A percentile compares a stretch with the other conserved stretches of the same genome.
phyloP scores from a whole-genome alignment of 306 rosid species.

The Pyrus pyrifolia region DNA sequence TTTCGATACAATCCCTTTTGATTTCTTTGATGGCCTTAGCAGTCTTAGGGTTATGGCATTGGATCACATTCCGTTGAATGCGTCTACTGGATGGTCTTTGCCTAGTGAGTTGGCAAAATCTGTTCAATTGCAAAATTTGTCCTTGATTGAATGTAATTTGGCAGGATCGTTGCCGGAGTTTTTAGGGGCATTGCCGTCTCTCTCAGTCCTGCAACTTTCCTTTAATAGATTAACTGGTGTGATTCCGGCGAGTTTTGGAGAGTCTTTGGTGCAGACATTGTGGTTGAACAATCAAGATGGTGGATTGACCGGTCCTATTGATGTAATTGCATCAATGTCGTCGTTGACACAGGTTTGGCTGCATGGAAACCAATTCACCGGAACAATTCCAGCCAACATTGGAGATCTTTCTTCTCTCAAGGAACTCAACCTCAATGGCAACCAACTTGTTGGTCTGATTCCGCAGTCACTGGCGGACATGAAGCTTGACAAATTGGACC shows the following conservation, averaged over 20 bases:
- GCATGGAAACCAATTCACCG: slow-evolving; percentile 69
- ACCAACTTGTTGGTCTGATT: slow-evolving; percentile 55
- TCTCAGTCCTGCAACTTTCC: slow-evolving; percentile 53
- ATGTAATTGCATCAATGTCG: slow-evolving; percentile 54
- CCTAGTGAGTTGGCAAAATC: slow-evolving; percentile 58
- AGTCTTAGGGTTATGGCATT: slow-evolving; percentile 52
- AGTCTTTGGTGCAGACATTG: slow-evolving; percentile 57
- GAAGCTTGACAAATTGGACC: slow-evolving; percentile 53
- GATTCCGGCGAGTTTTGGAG: slow-evolving; percentile 50
- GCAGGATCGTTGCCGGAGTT: slow-evolving; percentile 64
- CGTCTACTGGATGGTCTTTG: slow-evolving; percentile 56
- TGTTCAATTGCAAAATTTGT: slow-evolving; percentile 52
- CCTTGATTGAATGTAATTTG: slow-evolving; percentile 50
- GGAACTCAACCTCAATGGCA: slow-evolving; percentile 67
- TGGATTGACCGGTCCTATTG: slow-evolving; percentile 56
- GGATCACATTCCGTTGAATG: slow-evolving; percentile 60
- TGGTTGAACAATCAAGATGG: slow-evolving; percentile 77
- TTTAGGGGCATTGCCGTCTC: slow-evolving; percentile 54
- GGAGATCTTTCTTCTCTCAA: slow-evolving; percentile 55
- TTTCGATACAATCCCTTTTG: slow-evolving; percentile 60
- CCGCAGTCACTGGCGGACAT: slow-evolving; percentile 50
- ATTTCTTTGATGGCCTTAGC: slow-evolving; percentile 56
- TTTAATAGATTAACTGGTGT: slow-evolving; percentile 43
- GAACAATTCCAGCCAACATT: slow-evolving; percentile 54
- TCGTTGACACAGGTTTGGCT: slow-evolving; percentile 60